Evolutionary conservation across 2,329 filamentous ascomycete genomes (phyloP), one percentile per base, ranked within the genome.

Genomic region (Ceratocystis lukuohia): DNA sequence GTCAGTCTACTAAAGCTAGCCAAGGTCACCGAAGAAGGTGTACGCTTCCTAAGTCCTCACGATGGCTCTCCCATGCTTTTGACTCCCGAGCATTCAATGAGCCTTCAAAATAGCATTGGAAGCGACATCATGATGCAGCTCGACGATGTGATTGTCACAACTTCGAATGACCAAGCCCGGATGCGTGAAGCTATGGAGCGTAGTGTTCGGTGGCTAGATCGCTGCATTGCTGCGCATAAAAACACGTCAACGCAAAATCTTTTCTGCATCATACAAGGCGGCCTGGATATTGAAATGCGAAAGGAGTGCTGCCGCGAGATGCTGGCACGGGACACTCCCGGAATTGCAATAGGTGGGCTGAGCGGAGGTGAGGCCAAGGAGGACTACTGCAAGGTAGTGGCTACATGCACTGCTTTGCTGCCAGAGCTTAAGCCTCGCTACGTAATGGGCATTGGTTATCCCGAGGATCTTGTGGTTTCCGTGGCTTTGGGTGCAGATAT

Each of bases 71-170:
- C 93, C 6, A 97, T 99, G 94, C 85, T 99, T 10, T 85, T 99
- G 61, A 99, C 94, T 0, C 94, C 94, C 0, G 95, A 99, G 75
- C 93, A 97, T 78, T 97, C 94, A 0, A 96, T 99, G 71, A 88
- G 87, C 10, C 82, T 99, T 2, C 94, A 99, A 75, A 97, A 99
- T 76, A 93, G 88, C 65, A 99, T 99, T 72, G 94, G 94, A 70
- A 96, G 91, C 69, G 94, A 99, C 76, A 97, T 99, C 71, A 96
- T 97, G 70, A 99, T 99, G 95, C 95, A 99, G 77, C 85, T 99
- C 3, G 94, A 99, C 79, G 95, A 99, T 75, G 95, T 99, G 15
- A 88, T 99, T 64, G 93, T 91, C 37, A 97, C 94, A 0, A 99
- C 94, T 0, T 96, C 91, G 0, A 93, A 93, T 0, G 94, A 99